Base-by-base conservation (phyloP, 2,329 filamentous ascomycete species). In the Fusarium brevicatenulatum region DNA sequence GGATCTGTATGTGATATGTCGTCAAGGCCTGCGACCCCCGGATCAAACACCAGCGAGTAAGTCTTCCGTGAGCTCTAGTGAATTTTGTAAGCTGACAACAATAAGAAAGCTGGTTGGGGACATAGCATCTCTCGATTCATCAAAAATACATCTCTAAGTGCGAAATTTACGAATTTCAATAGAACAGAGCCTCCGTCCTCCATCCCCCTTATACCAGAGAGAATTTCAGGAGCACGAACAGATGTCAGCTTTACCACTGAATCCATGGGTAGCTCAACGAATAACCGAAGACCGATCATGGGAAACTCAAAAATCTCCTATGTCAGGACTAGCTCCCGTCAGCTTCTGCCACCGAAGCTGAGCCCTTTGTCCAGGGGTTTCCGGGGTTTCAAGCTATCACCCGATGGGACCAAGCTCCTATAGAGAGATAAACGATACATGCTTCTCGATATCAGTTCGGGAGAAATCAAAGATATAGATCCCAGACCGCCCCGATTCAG, bases 1-100 rank as follows among this genome's bases (percentile, higher is more conserved):
- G 59, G 36, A 8, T 66, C 59, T 46, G 63, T 64, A 9, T 66
- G 47, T 7, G 58, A 25, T 2, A 28, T 39, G n/a, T 42, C 49
- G 4, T 64, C 58, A 9, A 25, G 58, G 13, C 40, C 47, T 4
- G 19, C 13, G 9, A 63, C 47, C 2, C 34, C 47, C 5, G 28
- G 40, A 4, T 21, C 23, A 16, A 15, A 9, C 15, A 7, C 13
- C 6, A 21, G 21, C 19, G 28, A 19, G 47, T 46, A 13, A 7
- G 58, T 23, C 10, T 9, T 34, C 9, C 13, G n/a, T 0, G 4
- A 19, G 23, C 4, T 3, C 15, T 21, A 3, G n/a, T 5, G 18
- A 19, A 25, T 5, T 8, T 7, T 18, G 3, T 12, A 49, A 18
- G 10, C 21, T 9, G 23, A 18, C 11, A 36, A 21, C 1, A 25